These are phyloP conservation scores for Rhinocladiella similis DNA, from an alignment of 2,329 filamentous ascomycete species.

Conservation along the genomic window DNA sequence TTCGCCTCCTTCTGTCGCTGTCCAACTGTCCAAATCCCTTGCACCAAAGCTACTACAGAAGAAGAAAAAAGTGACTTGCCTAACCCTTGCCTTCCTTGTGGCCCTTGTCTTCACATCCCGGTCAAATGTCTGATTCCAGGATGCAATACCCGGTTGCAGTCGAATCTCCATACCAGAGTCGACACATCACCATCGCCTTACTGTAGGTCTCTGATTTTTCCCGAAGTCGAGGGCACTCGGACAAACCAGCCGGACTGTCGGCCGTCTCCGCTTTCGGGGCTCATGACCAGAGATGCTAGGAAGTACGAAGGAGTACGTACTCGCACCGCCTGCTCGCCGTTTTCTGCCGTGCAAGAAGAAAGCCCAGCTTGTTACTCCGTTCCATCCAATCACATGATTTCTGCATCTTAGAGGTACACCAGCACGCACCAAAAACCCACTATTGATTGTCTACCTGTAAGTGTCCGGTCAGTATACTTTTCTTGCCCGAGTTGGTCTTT, in stretches of 20 bases:
- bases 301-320: not conserved
- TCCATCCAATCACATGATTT: no score
- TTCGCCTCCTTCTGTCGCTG: no score
- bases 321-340: not conserved
- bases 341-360: not conserved
- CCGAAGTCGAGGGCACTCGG: not conserved
- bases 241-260: not conserved
- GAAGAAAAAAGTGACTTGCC: no score
- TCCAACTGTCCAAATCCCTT: no score
- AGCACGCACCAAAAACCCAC: not conserved
- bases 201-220: not conserved
- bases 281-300: not conserved
- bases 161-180: no score
- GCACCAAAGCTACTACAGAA: not conserved
- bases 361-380: no score
- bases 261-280: not conserved
- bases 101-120: not conserved
- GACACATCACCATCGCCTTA: no score
- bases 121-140: not conserved
- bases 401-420: no score
- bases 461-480: slow-evolving; percentile 1
- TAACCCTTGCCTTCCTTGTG: not conserved
- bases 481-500: not conserved
- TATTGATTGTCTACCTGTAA: not conserved
- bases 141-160: not conserved